Base-by-base conservation (phyloP, 1,284 basidiomycete species). In the Cryptococcus sp. region DNA sequence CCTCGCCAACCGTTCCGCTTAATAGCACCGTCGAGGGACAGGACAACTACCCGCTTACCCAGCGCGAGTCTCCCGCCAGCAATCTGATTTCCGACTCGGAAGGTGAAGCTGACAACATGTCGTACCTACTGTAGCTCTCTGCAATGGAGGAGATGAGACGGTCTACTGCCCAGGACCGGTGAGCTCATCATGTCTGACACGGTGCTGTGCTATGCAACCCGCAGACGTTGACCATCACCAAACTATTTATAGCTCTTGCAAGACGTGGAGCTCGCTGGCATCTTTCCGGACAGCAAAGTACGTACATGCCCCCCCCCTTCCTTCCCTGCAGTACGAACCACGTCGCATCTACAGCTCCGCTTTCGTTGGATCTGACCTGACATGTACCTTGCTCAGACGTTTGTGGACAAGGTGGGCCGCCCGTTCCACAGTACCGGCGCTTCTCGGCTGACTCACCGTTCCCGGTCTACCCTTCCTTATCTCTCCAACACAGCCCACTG, bases 221-320 rank as follows among this genome's bases (percentile, higher is more conserved):
- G 28, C 28, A 33, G 28, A 33, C 28, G 9, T 33, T 33, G 28
- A 33, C 9, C 28, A 16, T 16, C 11, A 57, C n/a, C n/a, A n/a
- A n/a, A n/a, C n/a, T n/a, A n/a, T n/a, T 59, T 6, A 35, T 47
- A 90, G 87, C 70, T 93, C 6, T 79, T 94, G 35, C 90, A 93
- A 82, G 87, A 89, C 1, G 86, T 95, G 55, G 87, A 93, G 76
- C 66, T 95, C 45, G 86, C 91, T 0, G 72, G 82, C 28, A 78
- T 90, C 36, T 97, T 84, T 72, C 68, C 80, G 0, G 93, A 97
- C 75, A 86, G 86, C 52, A 96, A 96, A 78, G 91, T 88, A 0
- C 15, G 63, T 53, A 16, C 24, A 7, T 1, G 21, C 18, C 7
- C n/a, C 20, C 39, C 28, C 28, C 9, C 28, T 33, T 9, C 28